Percentiles rank a stretch among this genome's conserved stretches.
Conservation (phyloP, 805 yeast species). For the Cyberlindnera subsufficiens region DNA sequence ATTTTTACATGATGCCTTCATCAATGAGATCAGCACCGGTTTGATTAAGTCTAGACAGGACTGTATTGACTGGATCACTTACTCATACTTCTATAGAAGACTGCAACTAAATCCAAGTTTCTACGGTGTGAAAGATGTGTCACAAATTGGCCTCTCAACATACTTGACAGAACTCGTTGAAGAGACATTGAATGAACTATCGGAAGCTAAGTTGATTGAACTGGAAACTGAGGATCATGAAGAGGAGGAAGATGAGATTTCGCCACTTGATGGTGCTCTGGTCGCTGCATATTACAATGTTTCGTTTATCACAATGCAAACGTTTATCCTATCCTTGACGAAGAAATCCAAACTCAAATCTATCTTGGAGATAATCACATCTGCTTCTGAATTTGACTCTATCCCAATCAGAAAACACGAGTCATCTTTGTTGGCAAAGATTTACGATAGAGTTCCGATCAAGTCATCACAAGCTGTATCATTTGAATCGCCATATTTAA, state of each 20-base stretch:
- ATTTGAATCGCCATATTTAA: conserved; percentile 49
- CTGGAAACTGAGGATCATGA: conserved; percentile 35
- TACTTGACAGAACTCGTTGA: conserved; percentile 83
- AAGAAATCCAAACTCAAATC: conserved; percentile 53
- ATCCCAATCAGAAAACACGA: conserved; percentile 64
- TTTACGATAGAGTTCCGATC: conserved; percentile 60
- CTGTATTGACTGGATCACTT: conserved; percentile 87
- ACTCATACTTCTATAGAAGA: conserved; percentile 76
- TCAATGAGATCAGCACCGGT: conserved; percentile 67
- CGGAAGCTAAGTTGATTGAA: conserved; percentile 57
- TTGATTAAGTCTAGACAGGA: conserved; percentile 68
- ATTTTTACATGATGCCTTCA: conserved; percentile 57
- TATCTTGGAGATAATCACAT: conserved; percentile 57
- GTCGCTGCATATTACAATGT: conserved; percentile 71
- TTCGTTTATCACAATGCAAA: conserved; percentile 61
- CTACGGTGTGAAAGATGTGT: conserved; percentile 67
- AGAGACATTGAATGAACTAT: conserved; percentile 54
- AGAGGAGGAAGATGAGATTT: conserved; percentile 34
- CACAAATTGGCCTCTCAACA: conserved; percentile 69
- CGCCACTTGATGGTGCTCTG: conserved; percentile 64
- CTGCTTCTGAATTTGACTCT: conserved; percentile 68
- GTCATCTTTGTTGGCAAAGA: conserved; percentile 34
- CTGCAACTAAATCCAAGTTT: conserved; percentile 79
- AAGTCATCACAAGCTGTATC: conserved; percentile 34
- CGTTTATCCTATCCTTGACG: conserved; percentile 44